These are phyloP conservation scores for Cladosporium halotolerans DNA, from an alignment of 2,329 filamentous ascomycete genomes.

Conservation along the genomic window DNA sequence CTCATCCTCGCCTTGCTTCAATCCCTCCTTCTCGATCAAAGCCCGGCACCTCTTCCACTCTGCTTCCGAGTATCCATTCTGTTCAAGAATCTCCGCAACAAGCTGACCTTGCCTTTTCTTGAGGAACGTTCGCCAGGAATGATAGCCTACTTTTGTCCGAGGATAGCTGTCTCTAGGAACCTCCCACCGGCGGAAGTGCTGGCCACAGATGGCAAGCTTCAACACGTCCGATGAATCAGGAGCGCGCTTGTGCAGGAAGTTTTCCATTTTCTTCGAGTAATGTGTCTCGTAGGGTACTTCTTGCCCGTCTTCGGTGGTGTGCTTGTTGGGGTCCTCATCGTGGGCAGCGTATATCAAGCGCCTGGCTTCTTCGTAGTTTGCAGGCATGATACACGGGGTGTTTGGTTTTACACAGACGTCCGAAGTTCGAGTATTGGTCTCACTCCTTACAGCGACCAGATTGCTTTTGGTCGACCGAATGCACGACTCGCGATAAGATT, in stretches of 20 bases:
- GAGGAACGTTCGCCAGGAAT: constrained; percentile 69
- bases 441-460: too few relatives aligned
- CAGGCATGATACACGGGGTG: background rate
- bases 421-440: too few relatives aligned
- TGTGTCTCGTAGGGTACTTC: constrained; percentile 69
- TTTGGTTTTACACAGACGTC: background rate
- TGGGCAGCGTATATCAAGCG: constrained; percentile 68
- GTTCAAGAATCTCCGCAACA: constrained; percentile 47
- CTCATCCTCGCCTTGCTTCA: constrained; percentile 57
- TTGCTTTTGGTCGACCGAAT: background rate
- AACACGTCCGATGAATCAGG: constrained; percentile 61
- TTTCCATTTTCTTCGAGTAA: constrained; percentile 74
- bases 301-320: constrained; percentile 38
- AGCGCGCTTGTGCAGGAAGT: constrained; percentile 58
- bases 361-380: constrained; percentile 45
- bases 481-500: constrained; percentile 4
- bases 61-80: constrained; percentile 44
- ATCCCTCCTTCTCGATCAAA: constrained; percentile 72
- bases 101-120: constrained; percentile 66
- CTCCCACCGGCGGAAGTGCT: constrained; percentile 83
- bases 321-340: constrained; percentile 57
- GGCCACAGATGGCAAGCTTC: constrained; percentile 71
- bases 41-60: constrained; percentile 58
- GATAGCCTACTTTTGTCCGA: constrained; percentile 68
- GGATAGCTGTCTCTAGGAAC: constrained; percentile 68